Conservation (phyloP, 1,284 basidiomycete genomes). For the Porphyrellus sp. region DNA sequence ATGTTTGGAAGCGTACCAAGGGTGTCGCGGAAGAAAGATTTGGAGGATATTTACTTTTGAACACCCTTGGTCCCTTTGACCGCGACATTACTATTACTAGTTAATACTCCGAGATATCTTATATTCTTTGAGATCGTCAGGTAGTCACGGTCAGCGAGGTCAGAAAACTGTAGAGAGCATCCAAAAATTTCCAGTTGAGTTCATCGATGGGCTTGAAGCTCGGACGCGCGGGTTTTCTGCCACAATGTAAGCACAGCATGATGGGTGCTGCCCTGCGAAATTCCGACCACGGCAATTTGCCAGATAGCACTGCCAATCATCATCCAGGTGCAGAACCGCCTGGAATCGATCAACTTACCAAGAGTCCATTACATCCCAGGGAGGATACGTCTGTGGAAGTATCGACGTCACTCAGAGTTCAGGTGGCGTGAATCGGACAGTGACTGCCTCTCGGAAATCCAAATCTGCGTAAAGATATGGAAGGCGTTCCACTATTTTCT, state of each 20-base stretch:
- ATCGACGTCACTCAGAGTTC: conserved; percentile 5
- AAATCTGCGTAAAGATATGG: conserved; percentile 13
- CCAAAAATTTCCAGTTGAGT: conserved; percentile 15
- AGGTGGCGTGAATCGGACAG: conserved; percentile 13
- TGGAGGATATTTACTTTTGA: background rate
- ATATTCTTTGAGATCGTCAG: background rate
- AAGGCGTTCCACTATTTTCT: conserved; percentile 7
- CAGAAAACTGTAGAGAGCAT: conserved; percentile 12
- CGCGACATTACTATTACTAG: conserved; percentile 3
- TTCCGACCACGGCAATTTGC: conserved; percentile 20
- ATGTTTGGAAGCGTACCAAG: background rate
- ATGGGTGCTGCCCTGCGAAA: conserved; percentile 4
- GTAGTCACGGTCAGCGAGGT: background rate
- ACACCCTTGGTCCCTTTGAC: conserved; percentile 6
- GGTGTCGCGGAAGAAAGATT: background rate
- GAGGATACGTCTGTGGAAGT: conserved; percentile 19
- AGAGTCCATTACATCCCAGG: conserved; percentile 17
- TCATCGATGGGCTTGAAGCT: conserved; percentile 8
- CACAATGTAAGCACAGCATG: conserved; percentile 1
- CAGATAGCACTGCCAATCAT: conserved; percentile 14
- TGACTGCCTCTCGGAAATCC: conserved; percentile 8
- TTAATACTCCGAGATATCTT: background rate
- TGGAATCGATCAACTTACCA: conserved; percentile 1
- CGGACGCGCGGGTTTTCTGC: conserved; percentile 11
- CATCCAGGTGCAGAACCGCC: background rate